Percentiles rank a stretch among this genome's conserved stretches.
Conservation (phyloP, 768 basidiomycete species). For the Filobasidium floriforme region DNA sequence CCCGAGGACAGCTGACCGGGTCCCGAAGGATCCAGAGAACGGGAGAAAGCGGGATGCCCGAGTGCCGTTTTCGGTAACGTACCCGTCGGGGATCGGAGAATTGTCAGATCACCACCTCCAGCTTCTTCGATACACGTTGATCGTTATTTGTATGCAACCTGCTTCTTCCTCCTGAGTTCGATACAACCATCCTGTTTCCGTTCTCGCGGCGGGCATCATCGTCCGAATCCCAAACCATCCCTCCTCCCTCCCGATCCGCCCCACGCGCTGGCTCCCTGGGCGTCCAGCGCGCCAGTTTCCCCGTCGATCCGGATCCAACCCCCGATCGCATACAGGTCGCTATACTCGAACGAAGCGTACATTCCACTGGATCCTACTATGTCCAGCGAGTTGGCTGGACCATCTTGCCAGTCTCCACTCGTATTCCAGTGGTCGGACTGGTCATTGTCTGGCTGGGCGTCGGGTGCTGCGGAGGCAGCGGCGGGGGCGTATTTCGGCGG, state of each 20-base stretch:
- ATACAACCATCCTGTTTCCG: background rate
- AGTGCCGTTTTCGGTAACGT: too few species aligned
- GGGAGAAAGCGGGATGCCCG: too few species aligned
- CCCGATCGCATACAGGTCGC: conserved; percentile 34
- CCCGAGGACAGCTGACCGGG: too few species aligned
- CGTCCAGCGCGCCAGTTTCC: conserved; percentile 25
- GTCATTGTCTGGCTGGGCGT: too few species aligned
- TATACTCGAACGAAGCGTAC: conserved; percentile 39
- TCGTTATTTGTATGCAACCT: too few species aligned
- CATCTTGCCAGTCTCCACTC: conserved; percentile 21
- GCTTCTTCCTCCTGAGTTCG: background rate
- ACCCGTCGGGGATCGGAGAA: too few species aligned
- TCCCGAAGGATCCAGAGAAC: too few species aligned
- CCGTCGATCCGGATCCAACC: conserved; percentile 35
- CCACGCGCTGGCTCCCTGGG: background rate
- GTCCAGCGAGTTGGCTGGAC: conserved; percentile 23
- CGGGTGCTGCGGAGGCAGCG: too few species aligned
- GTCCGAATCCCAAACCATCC: background rate
- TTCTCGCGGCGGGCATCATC: background rate
- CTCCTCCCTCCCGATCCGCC: background rate
- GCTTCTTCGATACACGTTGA: too few species aligned
- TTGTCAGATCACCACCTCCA: too few species aligned
- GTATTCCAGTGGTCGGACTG: too few species aligned
- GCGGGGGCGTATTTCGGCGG: conserved; percentile 20
- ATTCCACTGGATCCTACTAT: conserved; percentile 40